Evolutionary conservation across 106 monocot species (phyloP), one percentile per base, ranked within the genome.

Genomic region (Apostasia ramifera): DNA sequence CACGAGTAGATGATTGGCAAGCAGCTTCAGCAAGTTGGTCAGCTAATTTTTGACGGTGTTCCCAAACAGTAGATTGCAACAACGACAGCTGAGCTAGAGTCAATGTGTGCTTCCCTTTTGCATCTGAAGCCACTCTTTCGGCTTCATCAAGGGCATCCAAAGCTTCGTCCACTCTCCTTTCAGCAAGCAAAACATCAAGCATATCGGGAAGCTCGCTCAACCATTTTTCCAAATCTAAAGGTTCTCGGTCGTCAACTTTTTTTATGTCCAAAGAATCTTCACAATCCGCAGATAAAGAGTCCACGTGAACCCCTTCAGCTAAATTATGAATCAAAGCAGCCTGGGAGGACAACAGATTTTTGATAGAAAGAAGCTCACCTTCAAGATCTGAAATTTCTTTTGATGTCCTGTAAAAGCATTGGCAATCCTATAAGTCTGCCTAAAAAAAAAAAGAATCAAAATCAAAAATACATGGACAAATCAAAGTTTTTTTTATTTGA

Each of bases 351-450:
- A 92, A 71, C 37, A 97, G 70, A 83, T 97, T 97, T 69, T 86
- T 80, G 46, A 92, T 89, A 9, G 97, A 92, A 47, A 97, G 79
- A 63, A 97, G 87, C 81, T 97, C 97, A 8, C 92, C 86, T 80
- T 97, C 97, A 43, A 97, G 74, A 81, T 92, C 89, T 54, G 97
- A 97, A 77, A 97, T 92, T 73, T 97, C 97, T 70, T 87, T 89
- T 56, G 97, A 92, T 71, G 97, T 92, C 74, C 95, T 92, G 81
- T 63, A 58, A 64, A 47, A 41, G 54, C 3, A 59, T 65, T 46
- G 15, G 26, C 1, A 38, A 12, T 49, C 38, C 46, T 47, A 6
- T 37, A 44, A 62, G 45, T 62, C 45, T 62, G 62, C 43, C 26
- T 26, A 26, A 26, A 26, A 26, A 62, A 62, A 62, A 12, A 62